Conservation (phyloP, 805 yeast species). For the Wickerhamomyces queroliae region DNA sequence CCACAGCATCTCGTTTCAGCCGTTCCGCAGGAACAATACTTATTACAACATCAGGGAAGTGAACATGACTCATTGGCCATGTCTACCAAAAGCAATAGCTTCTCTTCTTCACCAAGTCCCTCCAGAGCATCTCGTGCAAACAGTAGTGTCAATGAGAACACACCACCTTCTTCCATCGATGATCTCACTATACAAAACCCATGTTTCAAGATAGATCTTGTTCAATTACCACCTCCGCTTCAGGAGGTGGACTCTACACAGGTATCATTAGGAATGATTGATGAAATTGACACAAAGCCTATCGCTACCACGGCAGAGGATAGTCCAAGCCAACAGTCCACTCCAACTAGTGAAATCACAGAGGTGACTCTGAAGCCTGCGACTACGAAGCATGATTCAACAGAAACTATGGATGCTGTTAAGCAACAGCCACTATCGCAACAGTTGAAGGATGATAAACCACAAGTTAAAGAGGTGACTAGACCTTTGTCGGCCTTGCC, state of each 20-base stretch:
- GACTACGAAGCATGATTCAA: too few relatives aligned
- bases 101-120: slow-evolving; percentile 21
- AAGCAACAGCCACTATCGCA: too few relatives aligned
- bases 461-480: too few relatives aligned
- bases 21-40: too few relatives aligned
- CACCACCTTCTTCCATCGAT: slow-evolving; percentile 25
- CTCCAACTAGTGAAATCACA: background rate
- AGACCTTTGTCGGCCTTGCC: too few relatives aligned
- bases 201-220: background rate
- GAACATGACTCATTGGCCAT: background rate
- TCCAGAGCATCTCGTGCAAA: slow-evolving; percentile 20
- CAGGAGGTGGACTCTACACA: background rate
- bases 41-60: background rate
- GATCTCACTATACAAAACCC: slow-evolving; percentile 12
- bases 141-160: slow-evolving; percentile 18
- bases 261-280: slow-evolving; percentile 4
- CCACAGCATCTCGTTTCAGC: too few relatives aligned
- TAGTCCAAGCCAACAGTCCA: background rate
- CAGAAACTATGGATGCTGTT: background rate
- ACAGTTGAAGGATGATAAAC: too few relatives aligned
- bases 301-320: too few relatives aligned
- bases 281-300: slow-evolving; percentile 20
- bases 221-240: background rate
- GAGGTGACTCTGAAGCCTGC: background rate
- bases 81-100: slow-evolving; percentile 1